These are phyloP conservation scores for Aspergillus carlsbadensis DNA, from an alignment of 495 filamentous ascomycete species.

Conservation along the genomic window DNA sequence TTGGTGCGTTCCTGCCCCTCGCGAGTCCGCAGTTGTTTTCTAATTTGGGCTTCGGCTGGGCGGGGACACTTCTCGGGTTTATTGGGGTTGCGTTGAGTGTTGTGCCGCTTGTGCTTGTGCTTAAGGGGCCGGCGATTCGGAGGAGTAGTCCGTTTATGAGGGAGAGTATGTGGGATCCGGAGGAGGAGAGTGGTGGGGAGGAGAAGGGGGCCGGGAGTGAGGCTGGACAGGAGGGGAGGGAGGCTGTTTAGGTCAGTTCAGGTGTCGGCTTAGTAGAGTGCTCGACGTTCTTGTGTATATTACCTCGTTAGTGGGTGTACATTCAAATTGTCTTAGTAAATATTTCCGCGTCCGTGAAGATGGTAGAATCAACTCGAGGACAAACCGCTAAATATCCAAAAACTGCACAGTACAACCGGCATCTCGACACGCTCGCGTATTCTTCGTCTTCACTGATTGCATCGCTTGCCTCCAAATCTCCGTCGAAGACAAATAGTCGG, in stretches of 20 bases:
- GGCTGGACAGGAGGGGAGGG: neutral
- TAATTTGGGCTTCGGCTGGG: slow-evolving; percentile 45
- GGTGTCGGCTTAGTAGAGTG: no score
- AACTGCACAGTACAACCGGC: no score
- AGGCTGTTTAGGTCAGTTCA: neutral
- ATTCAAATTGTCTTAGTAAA: no score
- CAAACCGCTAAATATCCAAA: no score
- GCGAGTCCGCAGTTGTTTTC: slow-evolving; percentile 38
- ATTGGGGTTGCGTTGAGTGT: slow-evolving; percentile 35
- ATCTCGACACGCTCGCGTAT: no score
- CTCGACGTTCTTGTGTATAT: no score
- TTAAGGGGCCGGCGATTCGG: slow-evolving; percentile 36
- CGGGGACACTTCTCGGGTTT: slow-evolving; percentile 42
- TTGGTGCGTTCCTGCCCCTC: slow-evolving; percentile 37
- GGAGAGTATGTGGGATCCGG: slow-evolving; percentile 21
- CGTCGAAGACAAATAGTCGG: no score
- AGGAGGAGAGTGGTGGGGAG: slow-evolving; percentile 21
- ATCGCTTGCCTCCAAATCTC: no score
- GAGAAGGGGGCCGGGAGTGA: slow-evolving; percentile 9
- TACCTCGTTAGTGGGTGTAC: no score
- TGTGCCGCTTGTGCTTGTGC: slow-evolving; percentile 37
- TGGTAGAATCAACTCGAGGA: no score
- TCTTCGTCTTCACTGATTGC: no score
- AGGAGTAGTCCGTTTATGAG: slow-evolving; percentile 39
- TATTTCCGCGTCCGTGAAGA: no score